Percentiles rank a stretch among this genome's conserved stretches.
These are phyloP conservation scores for Tuber borchii DNA, from an alignment of 495 filamentous ascomycete species.

Conservation along the genomic window DNA sequence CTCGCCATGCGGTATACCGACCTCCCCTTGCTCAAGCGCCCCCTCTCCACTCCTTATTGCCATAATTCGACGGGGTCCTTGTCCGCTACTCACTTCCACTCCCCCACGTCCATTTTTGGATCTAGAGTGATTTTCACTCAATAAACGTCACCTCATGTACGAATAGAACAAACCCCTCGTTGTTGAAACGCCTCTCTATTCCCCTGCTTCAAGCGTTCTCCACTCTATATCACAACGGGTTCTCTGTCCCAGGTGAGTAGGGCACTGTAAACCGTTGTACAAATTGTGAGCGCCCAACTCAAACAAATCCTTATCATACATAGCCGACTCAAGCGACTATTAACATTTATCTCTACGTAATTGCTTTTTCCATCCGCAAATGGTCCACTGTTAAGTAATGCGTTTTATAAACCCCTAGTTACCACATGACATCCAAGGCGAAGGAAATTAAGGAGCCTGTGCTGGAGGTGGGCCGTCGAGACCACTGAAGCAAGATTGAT, in stretches of 20 bases:
- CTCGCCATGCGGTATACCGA: neutral
- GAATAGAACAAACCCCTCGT: neutral
- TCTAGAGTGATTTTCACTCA: neutral
- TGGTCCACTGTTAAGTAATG: neutral
- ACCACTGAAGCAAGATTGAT: neutral
- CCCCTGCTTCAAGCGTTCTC: neutral
- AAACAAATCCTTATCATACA: neutral
- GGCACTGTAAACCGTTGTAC: neutral
- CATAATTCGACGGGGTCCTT: neutral
- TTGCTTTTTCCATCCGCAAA: conserved; percentile 1
- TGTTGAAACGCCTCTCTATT: neutral
- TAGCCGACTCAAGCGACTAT: neutral
- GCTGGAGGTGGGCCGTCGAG: neutral
- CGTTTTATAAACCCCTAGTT: neutral
- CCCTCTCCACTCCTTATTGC: neutral
- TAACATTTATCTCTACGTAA: neutral
- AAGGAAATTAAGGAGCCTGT: neutral
- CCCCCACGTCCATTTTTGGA: neutral
- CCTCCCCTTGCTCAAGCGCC: neutral
- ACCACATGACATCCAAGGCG: neutral
- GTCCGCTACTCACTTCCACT: neutral
- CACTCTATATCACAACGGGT: neutral
- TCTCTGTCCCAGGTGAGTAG: neutral
- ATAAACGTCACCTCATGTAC: neutral
- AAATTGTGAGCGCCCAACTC: neutral